Percentiles rank a stretch among this genome's conserved stretches.
Conservation (phyloP, 2,329 filamentous ascomycete genomes). For the Colletotrichum sp. region DNA sequence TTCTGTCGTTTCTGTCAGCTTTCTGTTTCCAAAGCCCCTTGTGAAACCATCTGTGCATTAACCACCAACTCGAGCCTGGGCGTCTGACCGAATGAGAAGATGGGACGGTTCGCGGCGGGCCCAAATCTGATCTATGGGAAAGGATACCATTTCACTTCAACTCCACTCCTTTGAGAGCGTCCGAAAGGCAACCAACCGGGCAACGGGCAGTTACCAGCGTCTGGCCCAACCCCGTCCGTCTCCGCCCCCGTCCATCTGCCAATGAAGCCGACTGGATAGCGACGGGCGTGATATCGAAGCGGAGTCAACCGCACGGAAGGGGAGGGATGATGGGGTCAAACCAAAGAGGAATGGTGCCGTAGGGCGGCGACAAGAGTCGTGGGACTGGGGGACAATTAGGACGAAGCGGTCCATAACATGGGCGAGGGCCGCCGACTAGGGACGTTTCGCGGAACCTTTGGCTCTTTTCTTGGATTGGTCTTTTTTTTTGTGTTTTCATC, state of each 20-base stretch:
- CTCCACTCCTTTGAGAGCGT: background rate
- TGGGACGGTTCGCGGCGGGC: constrained; percentile 9
- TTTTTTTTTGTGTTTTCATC: background rate
- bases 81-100: constrained; percentile 6
- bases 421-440: background rate
- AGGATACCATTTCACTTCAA: background rate
- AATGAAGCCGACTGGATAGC: background rate
- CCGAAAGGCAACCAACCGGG: background rate
- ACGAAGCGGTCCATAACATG: constrained; percentile 13
- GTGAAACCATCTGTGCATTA: constrained; percentile 18
- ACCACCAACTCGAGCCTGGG: background rate
- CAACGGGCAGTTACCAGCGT: background rate
- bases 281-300: background rate
- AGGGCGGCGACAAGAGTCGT: background rate
- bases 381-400: background rate
- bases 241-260: background rate
- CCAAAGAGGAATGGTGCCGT: background rate
- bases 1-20: background rate
- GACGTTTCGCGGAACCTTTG: background rate
- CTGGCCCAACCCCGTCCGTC: background rate
- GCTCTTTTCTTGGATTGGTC: background rate
- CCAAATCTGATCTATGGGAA: constrained; percentile 5
- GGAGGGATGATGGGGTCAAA: background rate
- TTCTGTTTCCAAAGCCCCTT: constrained; percentile 15
- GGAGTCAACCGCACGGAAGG: background rate